Evolutionary conservation across 306 rosid species (phyloP).

Genomic region (Glycine tomentella): DNA sequence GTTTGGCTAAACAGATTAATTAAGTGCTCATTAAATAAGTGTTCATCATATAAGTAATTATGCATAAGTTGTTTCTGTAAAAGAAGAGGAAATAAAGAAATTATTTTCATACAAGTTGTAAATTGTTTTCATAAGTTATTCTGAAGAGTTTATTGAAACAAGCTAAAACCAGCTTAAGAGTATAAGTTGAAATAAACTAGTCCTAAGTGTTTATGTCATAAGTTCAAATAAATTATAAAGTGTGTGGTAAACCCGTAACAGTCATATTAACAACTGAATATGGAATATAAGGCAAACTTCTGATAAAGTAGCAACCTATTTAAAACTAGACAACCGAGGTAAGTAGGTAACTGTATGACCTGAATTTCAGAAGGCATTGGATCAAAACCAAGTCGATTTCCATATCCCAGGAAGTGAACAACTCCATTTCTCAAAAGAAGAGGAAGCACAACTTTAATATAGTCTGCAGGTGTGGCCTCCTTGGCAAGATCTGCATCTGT

Average conservation of each 20-base stretch:
- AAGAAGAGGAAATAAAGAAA: too few species aligned
- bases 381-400: slow-evolving; percentile 96
- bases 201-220: too few species aligned
- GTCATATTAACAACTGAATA: background rate
- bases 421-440: slow-evolving; percentile 70
- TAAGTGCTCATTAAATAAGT: too few species aligned
- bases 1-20: too few species aligned
- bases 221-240: too few species aligned
- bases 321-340: slow-evolving; percentile 20
- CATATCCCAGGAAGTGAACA: slow-evolving; percentile 91
- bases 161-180: too few species aligned
- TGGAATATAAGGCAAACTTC: slow-evolving; percentile 24
- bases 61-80: too few species aligned
- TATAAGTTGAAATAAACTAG: too few species aligned
- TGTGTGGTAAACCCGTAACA: background rate
- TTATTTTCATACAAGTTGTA: too few species aligned
- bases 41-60: too few species aligned
- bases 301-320: slow-evolving; percentile 30
- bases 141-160: too few species aligned
- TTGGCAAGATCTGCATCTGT: slow-evolving; percentile 89
- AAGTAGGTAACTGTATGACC: slow-evolving; percentile 52
- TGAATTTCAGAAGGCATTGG: slow-evolving; percentile 80
- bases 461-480: slow-evolving; percentile 86
- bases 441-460: slow-evolving; percentile 70
- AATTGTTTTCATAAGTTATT: too few species aligned